A percentile compares a stretch with the other conserved stretches of the same genome.
Evolutionary conservation across 106 monocot genomes (phyloP).

Genomic region (Dioscorea dumetorum): DNA sequence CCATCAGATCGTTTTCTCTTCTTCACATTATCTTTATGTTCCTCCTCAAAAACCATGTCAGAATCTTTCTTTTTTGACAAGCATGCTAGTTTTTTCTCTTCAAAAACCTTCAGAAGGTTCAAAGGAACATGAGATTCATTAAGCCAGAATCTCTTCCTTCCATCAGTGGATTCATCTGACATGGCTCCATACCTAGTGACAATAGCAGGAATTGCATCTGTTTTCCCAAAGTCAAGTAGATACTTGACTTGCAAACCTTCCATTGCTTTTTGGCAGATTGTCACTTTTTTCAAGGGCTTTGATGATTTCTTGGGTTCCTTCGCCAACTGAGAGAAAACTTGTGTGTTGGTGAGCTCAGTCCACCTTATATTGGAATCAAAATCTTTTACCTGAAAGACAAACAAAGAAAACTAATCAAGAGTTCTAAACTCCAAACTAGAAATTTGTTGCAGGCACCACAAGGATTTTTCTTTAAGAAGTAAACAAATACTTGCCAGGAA

Average conservation of each 20-base stretch:
- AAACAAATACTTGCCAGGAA: conserved; percentile 38
- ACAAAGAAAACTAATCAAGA: background rate
- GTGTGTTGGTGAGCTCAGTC: conserved; percentile 56
- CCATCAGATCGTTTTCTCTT: conserved; percentile 32
- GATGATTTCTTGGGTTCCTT: conserved; percentile 55
- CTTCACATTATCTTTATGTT: conserved; percentile 17
- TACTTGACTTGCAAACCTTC: conserved; percentile 70
- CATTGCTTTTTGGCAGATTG: conserved; percentile 48
- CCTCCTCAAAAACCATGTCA: conserved; percentile 21
- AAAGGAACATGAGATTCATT: conserved; percentile 75
- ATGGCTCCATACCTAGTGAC: conserved; percentile 70
- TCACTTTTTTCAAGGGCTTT: conserved; percentile 57
- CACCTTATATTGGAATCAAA: conserved; percentile 77
- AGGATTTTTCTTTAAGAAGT: background rate
- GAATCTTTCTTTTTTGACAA: conserved; percentile 35
- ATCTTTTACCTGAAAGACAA: conserved; percentile 70
- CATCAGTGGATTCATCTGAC: conserved; percentile 59
- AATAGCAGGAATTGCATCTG: conserved; percentile 57
- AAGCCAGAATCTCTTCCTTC: conserved; percentile 79
- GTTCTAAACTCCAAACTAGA: background rate
- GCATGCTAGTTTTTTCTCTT: conserved; percentile 61
- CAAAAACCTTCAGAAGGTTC: conserved; percentile 63
- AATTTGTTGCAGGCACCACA: background rate
- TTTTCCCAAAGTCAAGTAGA: conserved; percentile 90
- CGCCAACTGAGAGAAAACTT: conserved; percentile 22